phyloP scores from a whole-genome alignment of 2,329 filamentous ascomycete species.

The Colletotrichum spaethianum region DNA sequence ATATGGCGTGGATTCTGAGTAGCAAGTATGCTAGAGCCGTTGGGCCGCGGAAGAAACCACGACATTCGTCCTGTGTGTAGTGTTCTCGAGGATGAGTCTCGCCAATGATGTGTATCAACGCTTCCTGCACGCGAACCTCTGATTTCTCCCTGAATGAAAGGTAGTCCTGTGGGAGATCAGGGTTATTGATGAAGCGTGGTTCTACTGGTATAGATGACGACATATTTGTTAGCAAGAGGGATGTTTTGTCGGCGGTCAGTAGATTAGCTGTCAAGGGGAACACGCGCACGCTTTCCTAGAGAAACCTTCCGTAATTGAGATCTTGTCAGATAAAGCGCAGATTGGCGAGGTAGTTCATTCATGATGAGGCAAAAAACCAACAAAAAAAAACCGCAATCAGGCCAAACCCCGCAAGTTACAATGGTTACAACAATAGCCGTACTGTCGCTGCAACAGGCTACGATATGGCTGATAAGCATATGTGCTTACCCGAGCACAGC shows the following conservation, averaged over 20 bases:
- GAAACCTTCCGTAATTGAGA: too few species aligned
- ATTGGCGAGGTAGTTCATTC: neutral
- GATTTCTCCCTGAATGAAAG: neutral
- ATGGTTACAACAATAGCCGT: too few species aligned
- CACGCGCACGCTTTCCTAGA: neutral
- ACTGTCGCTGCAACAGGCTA: too few species aligned
- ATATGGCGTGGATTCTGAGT: conserved; percentile 59
- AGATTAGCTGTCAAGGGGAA: too few species aligned
- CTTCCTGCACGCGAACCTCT: conserved; percentile 1
- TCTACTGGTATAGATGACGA: neutral
- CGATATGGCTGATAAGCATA: too few species aligned
- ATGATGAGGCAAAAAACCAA: neutral
- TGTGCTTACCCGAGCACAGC: too few species aligned
- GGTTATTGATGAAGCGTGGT: conserved; percentile 9
- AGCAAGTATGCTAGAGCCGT: conserved; percentile 70
- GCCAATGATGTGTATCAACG: conserved; percentile 46
- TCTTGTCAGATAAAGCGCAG: neutral
- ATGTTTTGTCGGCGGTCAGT: neutral
- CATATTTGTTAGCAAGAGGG: neutral
- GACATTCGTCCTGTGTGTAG: conserved; percentile 53
- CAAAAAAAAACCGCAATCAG: too few species aligned
- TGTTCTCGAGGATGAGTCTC: conserved; percentile 52
- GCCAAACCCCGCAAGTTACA: too few species aligned
- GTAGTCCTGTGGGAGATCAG: fast-evolving
- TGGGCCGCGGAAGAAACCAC: conserved; percentile 67